Base-by-base conservation (phyloP, 1,284 basidiomycete species). In the Irpex lacteus region DNA sequence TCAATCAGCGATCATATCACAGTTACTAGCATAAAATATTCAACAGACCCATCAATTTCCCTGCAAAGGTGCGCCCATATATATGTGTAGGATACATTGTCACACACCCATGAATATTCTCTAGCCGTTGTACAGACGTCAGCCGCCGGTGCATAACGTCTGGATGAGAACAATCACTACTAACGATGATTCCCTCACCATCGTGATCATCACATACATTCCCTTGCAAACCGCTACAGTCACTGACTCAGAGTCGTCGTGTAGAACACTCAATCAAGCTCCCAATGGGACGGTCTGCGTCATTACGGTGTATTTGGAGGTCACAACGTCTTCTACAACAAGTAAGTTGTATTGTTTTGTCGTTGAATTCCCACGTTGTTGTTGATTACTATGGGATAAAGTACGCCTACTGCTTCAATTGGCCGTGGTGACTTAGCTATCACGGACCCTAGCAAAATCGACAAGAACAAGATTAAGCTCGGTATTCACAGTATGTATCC, bases 181-280 rank as follows among this genome's bases (percentile, higher is more conserved):
- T 13, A 77, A 83, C 58, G 88, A 90, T 68, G 88, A 90, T 69
- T 80, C 82, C 61, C 82, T 90, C 26, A 80, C 86, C 68, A 88
- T 90, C 19, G 88, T 89, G 68, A 9, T 2, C 2, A 9, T 53
- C 21, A 3, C 50, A 19, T 26, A 26, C 8, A 26, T 19, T 26
- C 5, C 9, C 7, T 19, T 15, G 40, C 2, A 15, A 15, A 18
- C 11, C 18, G 44, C 11, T 3, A 5, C 44, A 49, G 18, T 4
- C 7, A 19, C 18, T 53, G 18, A 18, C 21, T 9, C 8, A 9
- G 50, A 18, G 44, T 49, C 18, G 11, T 3, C 50, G 18, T 61
- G 4, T 67, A 91, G 87, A 91, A 92, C 67, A 87, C 88, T 0
- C 90, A 91, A 77, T 88, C 87, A 0, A 88, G 90, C 26, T 83